Percentiles rank a stretch among this genome's conserved stretches.
phyloP scores from a whole-genome alignment of 371 early-diverging fungal genomes.

The Rhizopus delemar region DNA sequence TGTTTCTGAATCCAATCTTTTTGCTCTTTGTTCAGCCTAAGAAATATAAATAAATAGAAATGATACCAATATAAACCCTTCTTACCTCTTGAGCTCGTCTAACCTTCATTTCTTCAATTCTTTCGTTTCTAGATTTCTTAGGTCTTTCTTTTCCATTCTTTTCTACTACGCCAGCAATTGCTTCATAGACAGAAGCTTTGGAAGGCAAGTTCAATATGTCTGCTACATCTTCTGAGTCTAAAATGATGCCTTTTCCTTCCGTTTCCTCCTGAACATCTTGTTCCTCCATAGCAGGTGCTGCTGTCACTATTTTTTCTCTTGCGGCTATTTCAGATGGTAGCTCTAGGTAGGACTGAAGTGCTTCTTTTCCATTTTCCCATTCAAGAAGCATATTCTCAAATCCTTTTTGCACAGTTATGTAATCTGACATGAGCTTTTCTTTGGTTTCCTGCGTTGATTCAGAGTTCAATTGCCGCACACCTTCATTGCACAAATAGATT shows the following conservation, averaged over 20 bases:
- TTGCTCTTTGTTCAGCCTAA: slow-evolving; percentile 25
- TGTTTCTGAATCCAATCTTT: slow-evolving; percentile 42
- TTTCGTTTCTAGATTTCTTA: slow-evolving; percentile 59
- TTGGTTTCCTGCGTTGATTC: slow-evolving; percentile 11
- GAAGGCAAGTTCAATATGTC: slow-evolving; percentile 44
- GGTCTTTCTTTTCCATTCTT: slow-evolving; percentile 27
- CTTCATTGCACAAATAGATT: slow-evolving; percentile 50
- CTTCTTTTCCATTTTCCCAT: slow-evolving; percentile 48
- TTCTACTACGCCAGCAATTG: slow-evolving; percentile 43
- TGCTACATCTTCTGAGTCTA: slow-evolving; percentile 38
- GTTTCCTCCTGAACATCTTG: slow-evolving; percentile 23
- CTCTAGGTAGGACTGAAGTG: slow-evolving; percentile 30
- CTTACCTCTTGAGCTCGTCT: slow-evolving; percentile 48
- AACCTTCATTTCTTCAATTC: slow-evolving; percentile 57
- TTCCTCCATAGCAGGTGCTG: not conserved
- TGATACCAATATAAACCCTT: too few species aligned
- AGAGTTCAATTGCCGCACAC: slow-evolving; percentile 39
- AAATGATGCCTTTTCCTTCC: slow-evolving; percentile 26
- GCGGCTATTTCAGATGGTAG: slow-evolving; percentile 18
- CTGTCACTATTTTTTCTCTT: not conserved
- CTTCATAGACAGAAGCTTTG: slow-evolving; percentile 49
- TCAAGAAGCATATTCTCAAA: slow-evolving; percentile 39
- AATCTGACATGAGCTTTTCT: slow-evolving; percentile 35
- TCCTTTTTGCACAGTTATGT: slow-evolving; percentile 41
- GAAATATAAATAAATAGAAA: too few species aligned